Base-by-base conservation (phyloP, 2,329 filamentous ascomycete genomes). In the Colletotrichum somersetense region DNA sequence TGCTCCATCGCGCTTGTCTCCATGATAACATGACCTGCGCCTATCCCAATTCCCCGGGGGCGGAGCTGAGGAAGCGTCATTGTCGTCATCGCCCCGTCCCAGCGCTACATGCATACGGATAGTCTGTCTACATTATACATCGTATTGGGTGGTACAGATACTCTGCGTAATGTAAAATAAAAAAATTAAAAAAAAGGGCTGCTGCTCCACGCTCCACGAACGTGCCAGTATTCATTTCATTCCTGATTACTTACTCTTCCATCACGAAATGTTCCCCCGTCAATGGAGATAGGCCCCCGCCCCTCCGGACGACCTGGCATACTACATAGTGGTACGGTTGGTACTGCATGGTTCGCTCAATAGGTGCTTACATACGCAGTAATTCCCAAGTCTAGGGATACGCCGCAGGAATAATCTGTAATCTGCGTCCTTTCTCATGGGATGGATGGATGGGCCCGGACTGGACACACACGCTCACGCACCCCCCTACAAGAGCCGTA, bases 341-440 rank as follows among this genome's bases (percentile, higher is more conserved):
- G 8, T 46, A n/a, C 44, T 46, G 44, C 44, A 46, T n/a, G 44
- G 44, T 46, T 46, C 44, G 10, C n/a, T n/a, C 44, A 20, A 6
- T 44, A 3, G 3, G 44, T 20, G 18, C 6, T n/a, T 11, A 30
- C 30, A 30, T 30, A 30, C 30, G 30, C 30, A 4, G 30, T 30
- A 46, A 46, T 63, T 12, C 48, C 61, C 61, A 53, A 55, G 40
- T 38, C 57, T 56, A 57, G 57, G 65, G 48, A 44, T 57, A 35
- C 56, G 66, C 44, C 44, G 63, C 33, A 35, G 58, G 30, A 64
- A 44, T 42, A 23, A 65, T 53, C 46, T 48, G 20, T 20, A 40
- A n/a, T n/a, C 44, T 46, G 18, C 44, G 11, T 18, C 8, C 12
- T 16, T 20, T 16, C 23, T 38, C 55, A 26, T n/a, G 53, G 53